phyloP scores from a whole-genome alignment of 2,329 filamentous ascomycete species.

The Botryotinia globosa region DNA sequence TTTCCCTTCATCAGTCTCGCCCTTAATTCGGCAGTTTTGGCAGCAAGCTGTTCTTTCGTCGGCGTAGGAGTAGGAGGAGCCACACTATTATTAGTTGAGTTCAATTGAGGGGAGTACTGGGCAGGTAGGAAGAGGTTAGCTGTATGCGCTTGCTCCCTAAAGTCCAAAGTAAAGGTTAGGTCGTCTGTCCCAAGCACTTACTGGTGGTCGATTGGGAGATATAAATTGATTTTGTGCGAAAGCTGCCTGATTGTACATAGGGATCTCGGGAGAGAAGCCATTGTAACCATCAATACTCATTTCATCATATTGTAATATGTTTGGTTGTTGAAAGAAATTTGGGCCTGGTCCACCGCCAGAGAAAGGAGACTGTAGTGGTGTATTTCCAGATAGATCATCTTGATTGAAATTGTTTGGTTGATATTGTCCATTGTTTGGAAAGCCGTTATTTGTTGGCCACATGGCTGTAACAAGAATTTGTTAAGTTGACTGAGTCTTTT shows the following conservation, averaged over 20 bases:
- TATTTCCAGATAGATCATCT: conserved; percentile 25
- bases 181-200: conserved; percentile 27
- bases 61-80: conserved; percentile 21
- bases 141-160: conserved; percentile 19
- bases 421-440: conserved; percentile 31
- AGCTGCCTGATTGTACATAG: conserved; percentile 28
- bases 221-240: conserved; percentile 33
- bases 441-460: conserved; percentile 34
- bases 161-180: neutral
- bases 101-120: conserved; percentile 32
- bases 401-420: conserved; percentile 30
- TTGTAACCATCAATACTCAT: conserved; percentile 24
- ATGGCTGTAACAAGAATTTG: conserved; percentile 23
- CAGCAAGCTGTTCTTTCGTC: conserved; percentile 32
- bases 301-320: conserved; percentile 27
- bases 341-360: conserved; percentile 21
- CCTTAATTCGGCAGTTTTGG: conserved; percentile 37
- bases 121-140: conserved; percentile 22
- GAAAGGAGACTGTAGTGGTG: conserved; percentile 22
- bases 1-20: conserved; percentile 34
- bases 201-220: conserved; percentile 25
- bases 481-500: neutral
- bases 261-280: conserved; percentile 29
- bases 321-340: conserved; percentile 27
- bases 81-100: conserved; percentile 22